A percentile compares a stretch with the other conserved stretches of the same genome.
Evolutionary conservation across 2,329 filamentous ascomycete genomes (phyloP).

Genomic region (Stachybotrys chartarum): DNA sequence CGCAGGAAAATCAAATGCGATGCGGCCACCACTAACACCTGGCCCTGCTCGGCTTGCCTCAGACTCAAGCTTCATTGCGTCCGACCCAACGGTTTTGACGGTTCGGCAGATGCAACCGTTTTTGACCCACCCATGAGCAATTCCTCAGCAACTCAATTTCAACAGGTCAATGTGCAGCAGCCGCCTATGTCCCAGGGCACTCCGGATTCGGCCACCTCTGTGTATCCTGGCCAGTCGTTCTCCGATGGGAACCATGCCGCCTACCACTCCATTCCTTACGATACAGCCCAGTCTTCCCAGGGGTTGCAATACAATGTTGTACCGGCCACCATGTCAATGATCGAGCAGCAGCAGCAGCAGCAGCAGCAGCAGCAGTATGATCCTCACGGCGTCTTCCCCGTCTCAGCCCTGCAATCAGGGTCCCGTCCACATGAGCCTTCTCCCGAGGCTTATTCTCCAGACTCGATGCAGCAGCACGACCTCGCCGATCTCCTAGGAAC

Average conservation of each 20-base stretch:
- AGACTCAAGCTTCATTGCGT: constrained; percentile 90
- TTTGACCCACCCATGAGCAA: constrained; percentile 22
- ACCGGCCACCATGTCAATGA: constrained; percentile 37
- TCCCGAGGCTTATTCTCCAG: constrained; percentile 47
- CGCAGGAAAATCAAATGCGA: constrained; percentile 98
- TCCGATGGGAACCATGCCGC: constrained; percentile 31
- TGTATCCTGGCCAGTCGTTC: constrained; percentile 47
- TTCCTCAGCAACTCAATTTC: constrained; percentile 24
- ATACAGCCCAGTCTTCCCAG: constrained; percentile 35
- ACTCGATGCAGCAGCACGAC: constrained; percentile 62
- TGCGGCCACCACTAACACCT: constrained; percentile 91
- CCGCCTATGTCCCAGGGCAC: constrained; percentile 26
- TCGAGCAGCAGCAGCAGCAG: constrained; percentile 44
- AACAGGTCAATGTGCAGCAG: constrained; percentile 43
- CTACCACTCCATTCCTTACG: constrained; percentile 42
- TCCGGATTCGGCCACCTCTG: constrained; percentile 30
- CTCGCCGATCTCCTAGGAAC: constrained; percentile 77
- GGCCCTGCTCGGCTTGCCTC: constrained; percentile 93
- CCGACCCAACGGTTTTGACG: constrained; percentile 70
- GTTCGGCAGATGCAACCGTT: constrained; percentile 28
- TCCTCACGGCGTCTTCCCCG: constrained; percentile 43
- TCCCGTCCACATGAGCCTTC: constrained; percentile 24
- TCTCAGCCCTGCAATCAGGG: constrained; percentile 35
- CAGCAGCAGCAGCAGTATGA: constrained; percentile 42
- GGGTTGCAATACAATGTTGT: constrained; percentile 48